These are phyloP conservation scores for Entomortierella chlamydospora DNA, from an alignment of 192 early-diverging fungal genomes.

Conservation along the genomic window DNA sequence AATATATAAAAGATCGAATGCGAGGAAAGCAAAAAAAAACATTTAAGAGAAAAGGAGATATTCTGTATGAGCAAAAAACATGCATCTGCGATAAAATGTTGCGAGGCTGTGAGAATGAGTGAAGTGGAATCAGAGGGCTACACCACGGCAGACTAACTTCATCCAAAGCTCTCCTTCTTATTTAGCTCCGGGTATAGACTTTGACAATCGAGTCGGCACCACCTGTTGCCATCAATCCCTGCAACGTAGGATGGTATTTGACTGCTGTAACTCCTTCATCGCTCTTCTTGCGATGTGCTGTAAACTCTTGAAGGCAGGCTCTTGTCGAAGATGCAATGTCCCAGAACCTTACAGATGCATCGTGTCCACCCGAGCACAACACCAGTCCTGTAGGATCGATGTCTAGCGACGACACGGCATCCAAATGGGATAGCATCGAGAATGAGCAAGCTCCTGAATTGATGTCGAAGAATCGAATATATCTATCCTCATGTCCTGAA, in stretches of 20 bases:
- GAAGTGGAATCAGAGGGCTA: too few species aligned
- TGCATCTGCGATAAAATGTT: too few species aligned
- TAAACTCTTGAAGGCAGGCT: conserved; percentile 80
- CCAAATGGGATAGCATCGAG: conserved; percentile 76
- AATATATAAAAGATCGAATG: too few species aligned
- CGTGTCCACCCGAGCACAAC: conserved; percentile 70
- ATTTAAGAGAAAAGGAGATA: neutral
- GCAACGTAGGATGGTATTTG: conserved; percentile 65
- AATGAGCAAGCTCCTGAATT: conserved; percentile 71
- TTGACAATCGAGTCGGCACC: conserved; percentile 74
- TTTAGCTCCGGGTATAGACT: conserved; percentile 52
- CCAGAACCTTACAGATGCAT: conserved; percentile 83
- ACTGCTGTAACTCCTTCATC: conserved; percentile 80
- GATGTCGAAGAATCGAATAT: conserved; percentile 80
- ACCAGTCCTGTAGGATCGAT: conserved; percentile 71
- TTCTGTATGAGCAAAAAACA: too few species aligned
- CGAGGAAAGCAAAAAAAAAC: conserved; percentile 1
- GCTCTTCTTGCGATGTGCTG: conserved; percentile 74
- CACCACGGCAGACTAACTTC: too few species aligned
- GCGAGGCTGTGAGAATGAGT: too few species aligned
- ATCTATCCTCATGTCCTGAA: conserved; percentile 81
- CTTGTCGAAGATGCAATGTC: conserved; percentile 68
- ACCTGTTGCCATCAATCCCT: conserved; percentile 63
- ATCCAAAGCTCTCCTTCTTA: too few species aligned
- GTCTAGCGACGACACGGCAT: conserved; percentile 74